Conservation (phyloP, 768 basidiomycete species). For the Xerocomellus intermedius region DNA sequence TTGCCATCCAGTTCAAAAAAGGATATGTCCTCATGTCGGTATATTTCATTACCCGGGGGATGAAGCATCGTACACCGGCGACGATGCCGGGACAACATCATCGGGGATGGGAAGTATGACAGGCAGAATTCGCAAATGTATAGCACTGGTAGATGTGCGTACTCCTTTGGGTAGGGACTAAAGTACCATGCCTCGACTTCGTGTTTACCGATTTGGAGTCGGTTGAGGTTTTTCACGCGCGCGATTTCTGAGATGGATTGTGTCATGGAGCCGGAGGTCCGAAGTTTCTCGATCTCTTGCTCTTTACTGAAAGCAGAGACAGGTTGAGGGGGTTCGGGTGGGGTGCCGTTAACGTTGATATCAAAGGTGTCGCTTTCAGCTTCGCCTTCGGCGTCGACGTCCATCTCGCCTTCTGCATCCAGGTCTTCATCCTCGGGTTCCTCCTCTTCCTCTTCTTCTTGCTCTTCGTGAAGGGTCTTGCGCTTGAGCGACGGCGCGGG, state of each 20-base stretch:
- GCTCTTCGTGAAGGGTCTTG: conserved; percentile 62
- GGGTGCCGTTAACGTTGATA: conserved; percentile 46
- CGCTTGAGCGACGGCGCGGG: conserved; percentile 65
- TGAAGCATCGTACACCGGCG: conserved; percentile 87
- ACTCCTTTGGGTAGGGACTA: conserved; percentile 98
- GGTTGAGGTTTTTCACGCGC: conserved; percentile 96
- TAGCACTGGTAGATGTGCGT: conserved; percentile 89
- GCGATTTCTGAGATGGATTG: conserved; percentile 98
- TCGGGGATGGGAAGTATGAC: conserved; percentile 83
- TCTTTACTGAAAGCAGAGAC: conserved; percentile 85
- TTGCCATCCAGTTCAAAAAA: conserved; percentile 99
- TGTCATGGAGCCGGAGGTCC: conserved; percentile 98
- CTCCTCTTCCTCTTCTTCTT: conserved; percentile 59
- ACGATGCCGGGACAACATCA: conserved; percentile 92
- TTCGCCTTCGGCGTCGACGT: conserved; percentile 46
- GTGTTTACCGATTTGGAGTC: conserved; percentile 92
- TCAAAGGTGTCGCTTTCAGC: conserved; percentile 70
- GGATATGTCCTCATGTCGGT: conserved; percentile 94
- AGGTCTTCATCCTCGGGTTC: conserved; percentile 48
- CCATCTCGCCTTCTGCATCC: conserved; percentile 46
- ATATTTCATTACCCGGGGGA: conserved; percentile 99
- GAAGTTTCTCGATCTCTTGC: conserved; percentile 97
- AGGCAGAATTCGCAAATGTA: conserved; percentile 99
- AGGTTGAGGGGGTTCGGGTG: conserved; percentile 51
- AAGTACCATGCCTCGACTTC: conserved; percentile 99